A percentile compares a stretch with the other conserved stretches of the same genome.
These are phyloP conservation scores for Scheffersomyces lignosus DNA, from an alignment of 805 yeast genomes.

Conservation along the genomic window DNA sequence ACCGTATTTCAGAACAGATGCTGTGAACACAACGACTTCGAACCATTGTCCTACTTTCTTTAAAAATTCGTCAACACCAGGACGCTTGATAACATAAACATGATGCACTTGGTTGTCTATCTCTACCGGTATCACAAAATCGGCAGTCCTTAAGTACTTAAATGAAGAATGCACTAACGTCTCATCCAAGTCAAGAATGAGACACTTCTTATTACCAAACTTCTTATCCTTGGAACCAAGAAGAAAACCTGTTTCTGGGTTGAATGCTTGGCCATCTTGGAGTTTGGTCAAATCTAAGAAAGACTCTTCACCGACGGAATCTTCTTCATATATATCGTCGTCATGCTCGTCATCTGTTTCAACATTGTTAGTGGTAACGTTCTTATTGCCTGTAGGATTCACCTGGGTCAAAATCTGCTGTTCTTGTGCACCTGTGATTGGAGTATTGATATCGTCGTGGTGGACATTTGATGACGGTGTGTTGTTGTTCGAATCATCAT, in stretches of 20 bases:
- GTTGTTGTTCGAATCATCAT: conserved; percentile 23
- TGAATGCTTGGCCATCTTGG: conserved; percentile 71
- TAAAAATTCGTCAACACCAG: conserved; percentile 96
- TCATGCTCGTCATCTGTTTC: neutral
- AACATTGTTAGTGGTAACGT: neutral
- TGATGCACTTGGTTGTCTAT: conserved; percentile 90
- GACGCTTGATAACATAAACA: conserved; percentile 94
- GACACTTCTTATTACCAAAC: conserved; percentile 71
- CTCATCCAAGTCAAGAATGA: conserved; percentile 91
- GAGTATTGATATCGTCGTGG: neutral
- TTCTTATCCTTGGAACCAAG: conserved; percentile 53
- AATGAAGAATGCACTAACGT: conserved; percentile 95
- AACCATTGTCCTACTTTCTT: conserved; percentile 77
- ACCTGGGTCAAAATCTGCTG: neutral
- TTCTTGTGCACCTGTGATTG: conserved; percentile 5
- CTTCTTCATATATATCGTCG: conserved; percentile 19
- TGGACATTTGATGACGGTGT: neutral
- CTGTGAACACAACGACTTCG: conserved; percentile 97
- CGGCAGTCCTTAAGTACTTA: conserved; percentile 88
- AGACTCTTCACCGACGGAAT: conserved; percentile 20
- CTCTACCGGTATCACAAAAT: conserved; percentile 96
- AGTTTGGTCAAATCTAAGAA: conserved; percentile 60
- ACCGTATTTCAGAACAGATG: conserved; percentile 92
- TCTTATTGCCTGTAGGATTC: neutral
- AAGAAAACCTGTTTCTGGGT: conserved; percentile 62